Base-by-base conservation (phyloP, 2,329 filamentous ascomycete species). In the Apiospora malaysiana region DNA sequence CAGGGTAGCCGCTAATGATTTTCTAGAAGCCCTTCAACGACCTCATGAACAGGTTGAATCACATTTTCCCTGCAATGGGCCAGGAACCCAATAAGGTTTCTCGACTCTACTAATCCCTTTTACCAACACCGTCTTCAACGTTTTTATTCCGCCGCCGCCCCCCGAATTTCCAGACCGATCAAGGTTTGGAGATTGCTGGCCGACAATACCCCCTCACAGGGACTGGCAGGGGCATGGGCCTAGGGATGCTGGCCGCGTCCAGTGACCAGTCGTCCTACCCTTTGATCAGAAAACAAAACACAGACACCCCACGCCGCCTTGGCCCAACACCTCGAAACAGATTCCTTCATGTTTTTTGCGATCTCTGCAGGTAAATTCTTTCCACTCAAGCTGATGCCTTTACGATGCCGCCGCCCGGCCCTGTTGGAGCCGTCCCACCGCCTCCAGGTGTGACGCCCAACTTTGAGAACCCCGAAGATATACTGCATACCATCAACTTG, bases 401-500 rank as follows among this genome's bases (percentile, higher is more conserved):
- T 7, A 63, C 18, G 21, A 63, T 63, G 56, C 56, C 56, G 56
- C 56, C 56, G 32, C 32, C 56, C 56, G 56, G 56, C 18, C 56
- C 56, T 63, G 56, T 40, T 40, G 56, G 56, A 40, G 56, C 32
- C 10, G 16, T 40, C 21, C 32, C 67, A 23, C 67, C 67, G 32
- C 67, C 46, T 37, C 67, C 46, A 2, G 67, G 67, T 25, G 45
- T 49, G 18, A 27, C n/a, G 46, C 45, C 67, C 2, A 51, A 68
- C 46, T 56, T 68, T 14, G 46, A 47, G 21, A 42, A 68, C 67
- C 67, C 67, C 9, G 32, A 8, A 4, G 67, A 68, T 21, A 10
- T 68, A 25, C 32, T 68, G 12, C n/a, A 56, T 21, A 68, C 67
- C 45, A 25, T 68, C 27, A 68, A 68, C 32, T 5, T 68, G 45